Evolutionary conservation across 805 yeast species (phyloP), one percentile per base, ranked within the genome.

Genomic region (Millerozyma acaciae): DNA sequence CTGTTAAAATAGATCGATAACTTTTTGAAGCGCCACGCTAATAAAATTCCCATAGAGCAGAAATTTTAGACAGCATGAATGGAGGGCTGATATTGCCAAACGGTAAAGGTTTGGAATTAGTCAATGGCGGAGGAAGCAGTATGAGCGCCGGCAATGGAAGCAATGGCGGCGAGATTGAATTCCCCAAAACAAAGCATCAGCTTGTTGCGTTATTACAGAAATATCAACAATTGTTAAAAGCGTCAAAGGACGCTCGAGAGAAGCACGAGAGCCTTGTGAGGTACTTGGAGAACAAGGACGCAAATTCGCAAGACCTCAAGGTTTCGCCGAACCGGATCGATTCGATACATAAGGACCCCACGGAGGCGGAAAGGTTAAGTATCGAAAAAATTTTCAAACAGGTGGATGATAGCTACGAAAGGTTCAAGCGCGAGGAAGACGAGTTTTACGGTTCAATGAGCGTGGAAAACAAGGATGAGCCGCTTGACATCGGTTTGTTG

Each of bases 401-500:
- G 30, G 47, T 64, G 13, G 48, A 60, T 30, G 42, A 42, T 12
- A 44, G 47, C 16, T 61, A 61, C 32, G 51, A 51, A 18, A 43
- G 35, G 18, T 55, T 44, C 37, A 31, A 34, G 22, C 30, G 42
- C 6, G 51, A 55, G 26, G 51, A 57, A 21, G 45, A 48, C 13
- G 42, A 43, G 7, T 43, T 57, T 27, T 42, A 39, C 23, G 30
- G 34, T 16, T 55, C 48, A 8, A 37, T 61, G 14, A 36, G 35
- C 24, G 33, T 39, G 9, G 37, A 39, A 16, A 26, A 36, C 6
- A 32, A 30, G 15, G 35, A 40, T 7, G 39, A 49, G 4, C 15
- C 37, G 5, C 33, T 76, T 24, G 76, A 79, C 44, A 42, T 59
- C 5, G 66, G 58, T 2, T 47, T 78, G 10, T 57, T 84, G 32